Conservation (phyloP, 805 yeast genomes). For the Barnettozyma salicaria region DNA sequence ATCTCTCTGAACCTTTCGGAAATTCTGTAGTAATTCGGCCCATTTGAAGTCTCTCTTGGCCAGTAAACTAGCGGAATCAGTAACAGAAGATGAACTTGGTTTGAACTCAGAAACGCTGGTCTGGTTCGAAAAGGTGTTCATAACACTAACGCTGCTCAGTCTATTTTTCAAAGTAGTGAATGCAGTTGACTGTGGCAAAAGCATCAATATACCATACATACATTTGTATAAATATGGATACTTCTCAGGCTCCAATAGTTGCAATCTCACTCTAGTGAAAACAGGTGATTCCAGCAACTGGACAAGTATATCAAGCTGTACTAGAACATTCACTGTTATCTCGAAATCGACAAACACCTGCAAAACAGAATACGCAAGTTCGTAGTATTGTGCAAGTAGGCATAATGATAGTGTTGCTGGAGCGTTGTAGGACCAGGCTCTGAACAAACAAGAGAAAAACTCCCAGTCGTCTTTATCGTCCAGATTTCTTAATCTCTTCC, state of each 20-base stretch:
- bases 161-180: conserved; percentile 77
- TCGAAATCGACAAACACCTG: conserved; percentile 80
- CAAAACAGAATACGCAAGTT: conserved; percentile 77
- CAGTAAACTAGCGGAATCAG: conserved; percentile 12
- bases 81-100: conserved; percentile 3
- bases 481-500: conserved; percentile 61
- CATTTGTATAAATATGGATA: conserved; percentile 81
- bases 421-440: conserved; percentile 88
- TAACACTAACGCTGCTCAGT: conserved; percentile 43
- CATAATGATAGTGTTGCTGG: conserved; percentile 85
- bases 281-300: conserved; percentile 91
- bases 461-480: conserved; percentile 58
- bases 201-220: conserved; percentile 86
- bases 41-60: conserved; percentile 30
- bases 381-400: conserved; percentile 80
- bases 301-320: conserved; percentile 84
- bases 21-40: conserved; percentile 41
- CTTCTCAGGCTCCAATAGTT: conserved; percentile 79
- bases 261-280: conserved; percentile 78
- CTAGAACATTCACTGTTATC: conserved; percentile 66
- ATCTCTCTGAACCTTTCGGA: conserved; percentile 41
- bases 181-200: conserved; percentile 89
- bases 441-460: conserved; percentile 70
- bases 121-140: conserved; percentile 19
- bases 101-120: neutral